Conservation (phyloP, 192 early-diverging fungal species). For the Entomortierella beljakovae region DNA sequence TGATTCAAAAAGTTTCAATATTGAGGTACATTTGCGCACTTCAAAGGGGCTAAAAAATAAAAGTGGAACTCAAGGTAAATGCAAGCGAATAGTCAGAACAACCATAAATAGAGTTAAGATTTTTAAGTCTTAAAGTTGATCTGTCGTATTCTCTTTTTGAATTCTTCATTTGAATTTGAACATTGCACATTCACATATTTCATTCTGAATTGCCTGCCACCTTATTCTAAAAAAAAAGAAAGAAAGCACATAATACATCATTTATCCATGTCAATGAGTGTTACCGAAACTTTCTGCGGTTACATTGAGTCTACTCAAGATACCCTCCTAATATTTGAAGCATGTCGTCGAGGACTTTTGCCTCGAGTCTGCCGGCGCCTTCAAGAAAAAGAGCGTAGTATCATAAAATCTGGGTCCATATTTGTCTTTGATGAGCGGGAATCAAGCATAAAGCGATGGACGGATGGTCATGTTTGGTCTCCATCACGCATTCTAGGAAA, state of each 20-base stretch:
- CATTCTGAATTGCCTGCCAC: not conserved
- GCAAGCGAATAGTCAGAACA: too few species aligned
- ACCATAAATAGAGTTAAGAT: too few species aligned
- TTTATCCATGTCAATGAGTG: constrained; percentile 41
- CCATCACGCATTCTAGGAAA: constrained; percentile 86
- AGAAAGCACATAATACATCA: not conserved
- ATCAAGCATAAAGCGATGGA: constrained; percentile 89
- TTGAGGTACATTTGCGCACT: too few species aligned
- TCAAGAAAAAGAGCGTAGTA: constrained; percentile 76
- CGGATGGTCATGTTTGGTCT: constrained; percentile 85
- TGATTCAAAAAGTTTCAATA: too few species aligned
- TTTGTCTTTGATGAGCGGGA: constrained; percentile 90
- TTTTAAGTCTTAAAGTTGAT: too few species aligned
- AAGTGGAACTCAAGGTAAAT: too few species aligned
- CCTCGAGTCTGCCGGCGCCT: constrained; percentile 77
- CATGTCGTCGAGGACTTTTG: constrained; percentile 74
- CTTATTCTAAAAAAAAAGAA: not conserved
- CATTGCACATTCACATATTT: not conserved
- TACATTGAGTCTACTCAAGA: constrained; percentile 82
- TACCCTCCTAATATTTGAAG: constrained; percentile 83
- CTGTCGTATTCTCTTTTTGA: too few species aligned
- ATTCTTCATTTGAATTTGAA: too few species aligned
- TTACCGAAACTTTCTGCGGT: constrained; percentile 69
- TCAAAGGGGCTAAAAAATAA: too few species aligned
- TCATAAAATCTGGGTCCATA: constrained; percentile 78